A percentile compares a stretch with the other conserved stretches of the same genome.
Evolutionary conservation across 768 basidiomycete species (phyloP).

Genomic region (Crassisporium funariophilum): DNA sequence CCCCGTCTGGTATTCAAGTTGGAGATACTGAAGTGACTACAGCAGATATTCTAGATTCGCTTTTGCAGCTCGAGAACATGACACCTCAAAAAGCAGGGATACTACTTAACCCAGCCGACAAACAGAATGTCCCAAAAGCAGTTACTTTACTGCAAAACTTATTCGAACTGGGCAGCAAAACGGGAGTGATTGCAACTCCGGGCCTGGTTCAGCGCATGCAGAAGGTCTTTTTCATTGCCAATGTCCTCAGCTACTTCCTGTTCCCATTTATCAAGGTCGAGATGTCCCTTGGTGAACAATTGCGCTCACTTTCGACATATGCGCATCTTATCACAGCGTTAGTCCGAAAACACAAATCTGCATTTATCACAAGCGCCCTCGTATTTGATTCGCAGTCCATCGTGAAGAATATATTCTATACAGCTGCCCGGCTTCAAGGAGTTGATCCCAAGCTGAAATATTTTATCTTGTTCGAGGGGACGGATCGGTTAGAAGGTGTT

Average conservation of each 20-base stretch:
- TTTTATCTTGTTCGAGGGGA: constrained; percentile 32
- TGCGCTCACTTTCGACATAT: constrained; percentile 28
- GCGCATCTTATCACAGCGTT: constrained; percentile 24
- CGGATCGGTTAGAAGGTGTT: constrained; percentile 31
- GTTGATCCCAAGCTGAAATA: constrained; percentile 23
- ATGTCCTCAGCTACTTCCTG: constrained; percentile 18
- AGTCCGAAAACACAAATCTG: neutral
- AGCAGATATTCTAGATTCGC: constrained; percentile 3
- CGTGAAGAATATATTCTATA: constrained; percentile 36
- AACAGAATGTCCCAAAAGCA: constrained; percentile 32
- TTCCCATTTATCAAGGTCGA: constrained; percentile 25
- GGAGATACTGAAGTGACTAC: constrained; percentile 8
- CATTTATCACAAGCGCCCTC: constrained; percentile 27
- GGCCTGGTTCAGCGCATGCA: constrained; percentile 10
- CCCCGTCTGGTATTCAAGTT: constrained; percentile 13
- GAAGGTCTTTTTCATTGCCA: constrained; percentile 11
- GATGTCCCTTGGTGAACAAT: constrained; percentile 28
- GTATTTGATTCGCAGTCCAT: constrained; percentile 34
- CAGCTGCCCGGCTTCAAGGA: constrained; percentile 29
- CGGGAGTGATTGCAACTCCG: neutral
- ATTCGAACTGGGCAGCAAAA: neutral
- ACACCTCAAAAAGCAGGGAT: neutral
- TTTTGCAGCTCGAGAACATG: neutral
- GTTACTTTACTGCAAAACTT: constrained; percentile 21
- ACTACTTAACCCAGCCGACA: constrained; percentile 26